Evolutionary conservation across 495 filamentous ascomycete genomes (phyloP).

Genomic region (Penicillium roqueforti): DNA sequence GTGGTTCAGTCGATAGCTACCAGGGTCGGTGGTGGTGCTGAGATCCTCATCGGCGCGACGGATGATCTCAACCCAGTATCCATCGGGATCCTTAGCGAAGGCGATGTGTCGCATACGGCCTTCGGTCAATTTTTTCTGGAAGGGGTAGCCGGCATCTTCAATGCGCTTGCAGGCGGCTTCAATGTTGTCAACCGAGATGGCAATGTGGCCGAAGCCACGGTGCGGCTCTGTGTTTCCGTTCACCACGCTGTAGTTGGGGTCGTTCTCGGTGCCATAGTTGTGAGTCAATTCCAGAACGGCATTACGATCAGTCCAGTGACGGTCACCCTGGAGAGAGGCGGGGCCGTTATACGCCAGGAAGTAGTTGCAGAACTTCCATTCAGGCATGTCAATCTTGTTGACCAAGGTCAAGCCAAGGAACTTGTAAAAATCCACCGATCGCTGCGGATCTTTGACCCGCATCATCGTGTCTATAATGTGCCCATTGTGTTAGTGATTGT

Average conservation of each 20-base stretch:
- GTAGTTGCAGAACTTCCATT: slow-evolving; percentile 80
- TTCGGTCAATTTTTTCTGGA: slow-evolving; percentile 90
- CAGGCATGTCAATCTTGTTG: slow-evolving; percentile 66
- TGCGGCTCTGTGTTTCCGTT: slow-evolving; percentile 88
- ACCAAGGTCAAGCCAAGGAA: slow-evolving; percentile 86
- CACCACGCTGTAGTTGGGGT: slow-evolving; percentile 73
- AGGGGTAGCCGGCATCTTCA: slow-evolving; percentile 83
- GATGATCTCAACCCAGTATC: slow-evolving; percentile 82
- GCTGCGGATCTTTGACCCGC: slow-evolving; percentile 89
- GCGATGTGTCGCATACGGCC: slow-evolving; percentile 86
- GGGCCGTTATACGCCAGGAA: slow-evolving; percentile 59
- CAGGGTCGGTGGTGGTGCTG: slow-evolving; percentile 47
- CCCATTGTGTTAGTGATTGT: slow-evolving; percentile 12
- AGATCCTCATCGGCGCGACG: slow-evolving; percentile 51
- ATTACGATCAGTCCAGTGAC: slow-evolving; percentile 79
- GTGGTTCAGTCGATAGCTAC: slow-evolving; percentile 53
- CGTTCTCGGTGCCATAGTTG: slow-evolving; percentile 91
- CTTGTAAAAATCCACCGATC: slow-evolving; percentile 90
- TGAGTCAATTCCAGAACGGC: slow-evolving; percentile 92
- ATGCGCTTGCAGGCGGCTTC: slow-evolving; percentile 83
- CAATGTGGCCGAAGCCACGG: slow-evolving; percentile 87
- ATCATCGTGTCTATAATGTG: slow-evolving; percentile 57
- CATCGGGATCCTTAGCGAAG: slow-evolving; percentile 89
- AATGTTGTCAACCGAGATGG: slow-evolving; percentile 85
- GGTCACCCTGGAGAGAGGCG: slow-evolving; percentile 67